Conservation (phyloP, 352 stramenopile genomes). For the Phytophthora citricola region DNA sequence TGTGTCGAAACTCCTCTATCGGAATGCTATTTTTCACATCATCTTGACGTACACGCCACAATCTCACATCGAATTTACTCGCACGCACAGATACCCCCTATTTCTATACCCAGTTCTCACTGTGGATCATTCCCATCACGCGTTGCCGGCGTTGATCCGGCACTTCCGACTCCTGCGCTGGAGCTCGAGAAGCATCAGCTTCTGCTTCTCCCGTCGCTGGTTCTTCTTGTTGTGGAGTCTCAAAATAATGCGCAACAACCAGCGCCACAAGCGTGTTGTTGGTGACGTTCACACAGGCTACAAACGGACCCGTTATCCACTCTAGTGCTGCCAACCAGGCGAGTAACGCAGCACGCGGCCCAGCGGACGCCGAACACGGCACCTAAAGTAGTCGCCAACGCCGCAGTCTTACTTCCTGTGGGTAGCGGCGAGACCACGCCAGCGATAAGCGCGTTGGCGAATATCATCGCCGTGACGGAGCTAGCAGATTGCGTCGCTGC, state of each 20-base stretch:
- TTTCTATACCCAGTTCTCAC: constrained; percentile 39
- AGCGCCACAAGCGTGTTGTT: constrained; percentile 57
- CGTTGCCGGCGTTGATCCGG: constrained; percentile 18
- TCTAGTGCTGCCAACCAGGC: constrained; percentile 55
- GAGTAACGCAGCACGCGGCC: constrained; percentile 38
- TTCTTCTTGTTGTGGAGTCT: constrained; percentile 41
- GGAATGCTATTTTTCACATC: constrained; percentile 32
- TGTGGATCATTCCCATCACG: constrained; percentile 24
- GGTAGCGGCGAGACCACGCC: constrained; percentile 50
- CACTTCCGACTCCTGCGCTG: constrained; percentile 1
- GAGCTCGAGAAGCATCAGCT: background rate
- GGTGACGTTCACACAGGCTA: constrained; percentile 60
- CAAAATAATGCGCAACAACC: constrained; percentile 58
- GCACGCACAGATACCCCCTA: constrained; percentile 2
- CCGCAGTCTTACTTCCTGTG: constrained; percentile 36
- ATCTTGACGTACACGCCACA: background rate
- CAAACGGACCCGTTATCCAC: constrained; percentile 65
- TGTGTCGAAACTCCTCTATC: constrained; percentile 20
- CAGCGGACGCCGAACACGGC: constrained; percentile 50
- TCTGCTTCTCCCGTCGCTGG: constrained; percentile 1
- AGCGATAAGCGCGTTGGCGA: constrained; percentile 50
- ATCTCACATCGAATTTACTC: constrained; percentile 18
- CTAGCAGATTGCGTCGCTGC: constrained; percentile 29
- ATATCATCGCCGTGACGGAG: constrained; percentile 40
- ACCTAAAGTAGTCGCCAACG: constrained; percentile 51